phyloP scores from a whole-genome alignment of 192 early-diverging fungal genomes.

The Mortierella claussenii region DNA sequence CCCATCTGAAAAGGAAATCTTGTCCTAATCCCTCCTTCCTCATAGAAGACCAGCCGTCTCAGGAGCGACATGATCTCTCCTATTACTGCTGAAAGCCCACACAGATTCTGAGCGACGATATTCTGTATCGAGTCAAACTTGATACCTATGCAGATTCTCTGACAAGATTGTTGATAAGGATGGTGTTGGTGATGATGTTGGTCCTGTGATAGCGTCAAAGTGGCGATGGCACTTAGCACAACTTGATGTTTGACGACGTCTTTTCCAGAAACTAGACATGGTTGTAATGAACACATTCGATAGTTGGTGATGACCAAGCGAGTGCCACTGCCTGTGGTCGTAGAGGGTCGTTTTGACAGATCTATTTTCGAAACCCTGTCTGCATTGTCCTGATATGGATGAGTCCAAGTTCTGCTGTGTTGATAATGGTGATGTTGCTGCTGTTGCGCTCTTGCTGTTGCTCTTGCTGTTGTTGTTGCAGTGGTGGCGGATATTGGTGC shows the following conservation, averaged over 20 bases:
- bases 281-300: slow-evolving; percentile 11
- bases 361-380: not conserved
- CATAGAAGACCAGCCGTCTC: slow-evolving; percentile 11
- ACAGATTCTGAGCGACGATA: not conserved
- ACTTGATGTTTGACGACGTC: slow-evolving; percentile 1
- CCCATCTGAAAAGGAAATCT: slow-evolving; percentile 33
- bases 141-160: not conserved
- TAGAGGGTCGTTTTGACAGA: not conserved
- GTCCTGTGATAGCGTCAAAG: slow-evolving; percentile 6
- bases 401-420: not conserved
- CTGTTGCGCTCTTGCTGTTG: not conserved
- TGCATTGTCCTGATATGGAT: slow-evolving; percentile 5
- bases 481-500: slow-evolving; percentile 1
- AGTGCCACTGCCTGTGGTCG: not conserved
- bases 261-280: not conserved
- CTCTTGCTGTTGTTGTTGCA: not conserved
- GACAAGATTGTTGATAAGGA: no score
- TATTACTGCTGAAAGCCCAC: not conserved
- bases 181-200: no score
- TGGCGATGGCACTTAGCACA: slow-evolving; percentile 3
- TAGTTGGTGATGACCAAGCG: slow-evolving; percentile 24
- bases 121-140: not conserved
- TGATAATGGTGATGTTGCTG: not conserved
- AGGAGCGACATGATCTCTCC: slow-evolving; percentile 10
- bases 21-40: not conserved